Evolutionary conservation across 1,284 basidiomycete species (phyloP), one percentile per base, ranked within the genome.

Genomic region (Violaceomyces palustris): DNA sequence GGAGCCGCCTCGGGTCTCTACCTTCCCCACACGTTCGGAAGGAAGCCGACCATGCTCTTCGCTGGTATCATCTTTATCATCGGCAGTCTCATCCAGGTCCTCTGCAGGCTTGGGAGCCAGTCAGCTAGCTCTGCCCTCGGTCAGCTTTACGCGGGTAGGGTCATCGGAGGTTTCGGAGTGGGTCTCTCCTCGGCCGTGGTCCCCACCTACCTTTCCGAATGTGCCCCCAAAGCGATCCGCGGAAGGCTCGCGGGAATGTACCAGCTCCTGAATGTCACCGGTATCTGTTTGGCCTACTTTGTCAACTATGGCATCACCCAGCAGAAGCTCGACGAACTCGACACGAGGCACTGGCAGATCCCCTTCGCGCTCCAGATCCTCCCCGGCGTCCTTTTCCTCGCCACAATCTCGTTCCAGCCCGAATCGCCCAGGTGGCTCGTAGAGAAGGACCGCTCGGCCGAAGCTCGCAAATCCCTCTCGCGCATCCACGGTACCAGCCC

Each of bases 231-330:
- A 23, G 50, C 67, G 22, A 66, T 71, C n/a, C 72, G 73, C 28
- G 73, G 72, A 36, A 39, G 73, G 18, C 63, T 75, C 35, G 72
- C 72, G 15, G 71, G 65, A 36, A 72, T 71, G 48, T 78, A 77
- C 74, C 77, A 78, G 59, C 69, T 77, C 3, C 50, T 63, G 26
- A 63, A 58, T 34, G 67, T 69, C 21, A 57, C 61, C 24, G 68
- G 68, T 35, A 69, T 69, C 44, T 58, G 45, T 24, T 2, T 60
- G 15, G 45, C 52, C 39, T 55, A 51, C 32, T 55, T 51, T 37
- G 40, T 55, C 48, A 52, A 55, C 52, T 60, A 55, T 33, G 52
- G 52, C 10, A 50, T 55, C 48, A 39, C 42, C 2, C 44, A 51
- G 29, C 43, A 52, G 35, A 46, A 45, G 22, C 42, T 45, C 6